These are phyloP conservation scores for Blastobotrys apis DNA, from an alignment of 1,139 yeast genomes.

Conservation along the genomic window DNA sequence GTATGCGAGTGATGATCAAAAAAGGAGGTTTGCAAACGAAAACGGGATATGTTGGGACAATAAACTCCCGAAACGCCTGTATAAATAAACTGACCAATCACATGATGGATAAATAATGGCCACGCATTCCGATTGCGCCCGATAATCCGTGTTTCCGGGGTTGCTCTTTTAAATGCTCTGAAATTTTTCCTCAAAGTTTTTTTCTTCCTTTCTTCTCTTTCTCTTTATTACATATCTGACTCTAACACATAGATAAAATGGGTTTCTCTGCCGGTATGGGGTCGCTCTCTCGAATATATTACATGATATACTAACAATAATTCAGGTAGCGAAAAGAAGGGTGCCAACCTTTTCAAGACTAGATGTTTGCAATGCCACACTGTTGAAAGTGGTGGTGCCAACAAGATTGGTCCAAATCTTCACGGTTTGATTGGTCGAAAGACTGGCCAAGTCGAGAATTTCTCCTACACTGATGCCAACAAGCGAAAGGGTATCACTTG, in stretches of 20 bases:
- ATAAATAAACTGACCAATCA: background rate
- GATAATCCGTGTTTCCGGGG: too few species aligned
- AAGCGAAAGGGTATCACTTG: conserved; percentile 90
- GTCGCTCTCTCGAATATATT: background rate
- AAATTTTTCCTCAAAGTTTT: too few species aligned
- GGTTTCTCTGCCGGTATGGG: background rate
- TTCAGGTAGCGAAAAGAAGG: conserved; percentile 77
- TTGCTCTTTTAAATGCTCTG: too few species aligned
- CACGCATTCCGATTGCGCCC: too few species aligned
- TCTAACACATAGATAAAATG: background rate
- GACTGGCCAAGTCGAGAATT: conserved; percentile 91
- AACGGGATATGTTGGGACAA: too few species aligned
- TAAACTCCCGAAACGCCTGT: background rate
- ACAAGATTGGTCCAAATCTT: conserved; percentile 99
- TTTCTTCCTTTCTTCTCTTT: background rate
- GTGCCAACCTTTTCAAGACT: conserved; percentile 97
- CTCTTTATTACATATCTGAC: background rate
- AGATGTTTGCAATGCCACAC: conserved; percentile 99
- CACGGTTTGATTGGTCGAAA: conserved; percentile 90
- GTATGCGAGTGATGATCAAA: conserved; percentile 3
- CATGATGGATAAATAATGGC: background rate
- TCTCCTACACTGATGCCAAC: conserved; percentile 97
- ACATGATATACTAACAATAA: too few species aligned
- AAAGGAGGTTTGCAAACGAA: background rate
- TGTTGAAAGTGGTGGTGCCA: conserved; percentile 86